These are phyloP conservation scores for Ceriops zippeliana DNA, from an alignment of 345 rosid genomes.

Conservation along the genomic window DNA sequence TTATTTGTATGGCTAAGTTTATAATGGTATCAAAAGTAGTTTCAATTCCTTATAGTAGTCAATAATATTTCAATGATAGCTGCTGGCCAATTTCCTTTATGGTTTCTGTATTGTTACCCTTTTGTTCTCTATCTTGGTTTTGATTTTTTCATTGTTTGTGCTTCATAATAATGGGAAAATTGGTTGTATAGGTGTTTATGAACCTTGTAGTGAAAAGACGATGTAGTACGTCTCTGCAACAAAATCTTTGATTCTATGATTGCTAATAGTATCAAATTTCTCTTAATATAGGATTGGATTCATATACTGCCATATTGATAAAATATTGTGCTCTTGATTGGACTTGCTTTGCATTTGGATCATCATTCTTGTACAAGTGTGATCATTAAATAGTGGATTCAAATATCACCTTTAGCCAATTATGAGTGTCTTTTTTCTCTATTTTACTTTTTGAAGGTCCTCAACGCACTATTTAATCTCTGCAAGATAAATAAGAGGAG, in stretches of 20 bases:
- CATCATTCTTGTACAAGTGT: not conserved
- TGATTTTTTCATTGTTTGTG: not conserved
- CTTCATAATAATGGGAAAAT: not conserved
- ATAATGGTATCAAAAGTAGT: no score
- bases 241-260: not conserved
- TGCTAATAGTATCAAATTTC: no score
- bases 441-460: conserved; percentile 56
- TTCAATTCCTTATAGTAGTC: not conserved
- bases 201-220: not conserved
- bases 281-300: no score
- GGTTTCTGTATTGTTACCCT: not conserved
- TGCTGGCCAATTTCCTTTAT: not conserved
- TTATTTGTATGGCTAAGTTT: no score
- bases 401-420: not conserved
- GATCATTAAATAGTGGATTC: not conserved
- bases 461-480: conserved; percentile 86
- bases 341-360: not conserved
- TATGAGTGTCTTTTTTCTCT: not conserved
- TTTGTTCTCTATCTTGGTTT: not conserved
- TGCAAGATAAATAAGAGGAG: conserved; percentile 99
- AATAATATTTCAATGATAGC: not conserved
- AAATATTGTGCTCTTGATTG: not conserved
- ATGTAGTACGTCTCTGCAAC: not conserved
- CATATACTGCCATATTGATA: no score
- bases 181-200: not conserved